These are phyloP conservation scores for Anthostomella pinea DNA, from an alignment of 2,329 filamentous ascomycete species.

Conservation along the genomic window DNA sequence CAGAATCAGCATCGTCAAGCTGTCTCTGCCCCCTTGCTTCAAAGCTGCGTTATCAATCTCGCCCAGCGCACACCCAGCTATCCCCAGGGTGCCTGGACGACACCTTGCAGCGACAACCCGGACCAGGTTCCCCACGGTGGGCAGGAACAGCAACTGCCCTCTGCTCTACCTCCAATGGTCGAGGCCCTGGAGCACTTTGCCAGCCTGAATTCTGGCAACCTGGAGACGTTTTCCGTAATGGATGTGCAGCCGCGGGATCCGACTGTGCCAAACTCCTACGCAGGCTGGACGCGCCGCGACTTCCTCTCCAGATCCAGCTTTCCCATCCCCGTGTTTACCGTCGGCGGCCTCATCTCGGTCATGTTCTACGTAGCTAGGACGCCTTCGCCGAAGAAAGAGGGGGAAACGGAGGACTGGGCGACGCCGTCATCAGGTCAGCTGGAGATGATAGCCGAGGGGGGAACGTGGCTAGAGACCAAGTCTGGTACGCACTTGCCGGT, in stretches of 20 bases:
- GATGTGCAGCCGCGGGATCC: constrained; percentile 5
- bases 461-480: constrained; percentile 6
- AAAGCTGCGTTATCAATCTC: constrained; percentile 14
- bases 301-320: constrained; percentile 11
- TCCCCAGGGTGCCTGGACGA: too few species aligned
- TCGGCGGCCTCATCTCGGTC: too few species aligned
- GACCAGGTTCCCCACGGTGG: constrained; percentile 3
- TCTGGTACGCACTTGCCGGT: constrained; percentile 7
- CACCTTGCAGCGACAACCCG: too few species aligned
- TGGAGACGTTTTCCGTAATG: constrained; percentile 11
- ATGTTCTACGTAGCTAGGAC: constrained; percentile 7
- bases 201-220: constrained; percentile 3
- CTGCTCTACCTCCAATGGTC: constrained; percentile 8
- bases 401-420: constrained; percentile 8
- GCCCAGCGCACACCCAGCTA: constrained; percentile 6
- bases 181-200: constrained; percentile 7
- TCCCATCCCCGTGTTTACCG: constrained; percentile 8
- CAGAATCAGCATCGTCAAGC: constrained; percentile 5
- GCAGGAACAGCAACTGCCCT: constrained; percentile 2
- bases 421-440: constrained; percentile 3
- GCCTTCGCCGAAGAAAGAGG: constrained; percentile 1
- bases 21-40: constrained; percentile 7
- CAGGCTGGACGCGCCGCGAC: constrained; percentile 16
- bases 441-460: constrained; percentile 9
- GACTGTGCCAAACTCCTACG: background rate